Evolutionary conservation across 768 basidiomycete species (phyloP), one percentile per base, ranked within the genome.

Genomic region (Agaricus subrufescens): DNA sequence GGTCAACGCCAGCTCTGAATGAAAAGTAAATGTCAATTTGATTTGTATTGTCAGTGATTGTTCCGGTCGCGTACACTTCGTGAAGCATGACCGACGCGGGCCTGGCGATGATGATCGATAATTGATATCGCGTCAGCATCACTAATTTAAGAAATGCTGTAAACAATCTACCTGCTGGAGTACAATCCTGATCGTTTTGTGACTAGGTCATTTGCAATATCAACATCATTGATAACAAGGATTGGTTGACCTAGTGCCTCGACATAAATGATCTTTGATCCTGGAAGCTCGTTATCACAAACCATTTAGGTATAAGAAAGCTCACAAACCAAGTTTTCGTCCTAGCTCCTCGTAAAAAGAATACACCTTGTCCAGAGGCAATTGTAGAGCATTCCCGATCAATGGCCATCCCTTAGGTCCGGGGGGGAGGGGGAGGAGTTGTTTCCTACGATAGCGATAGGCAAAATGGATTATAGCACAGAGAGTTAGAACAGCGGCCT

Each of bases 111-210:
- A 29, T 19, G 19, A 19, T 19, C 19, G 19, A 19, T 19, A 19
- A 19, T 19, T 19, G 19, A 19, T 19, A 19, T 19, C 10, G 14
- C 4, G 27, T n/a, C 4, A 2, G 19, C 19, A 23, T 7, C 4
- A 23, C 34, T 14, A 12, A 2, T 26, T 42, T 8, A 1, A 19
- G 12, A 12, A 4, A 6, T 25, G 31, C 4, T 4, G 10, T 12
- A 25, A 2, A 5, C 2, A 19, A 26, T 55, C 12, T 40, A 62
- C 58, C 81, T 73, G 58, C 81, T 80, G 4, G 84, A 83, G 59
- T 84, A 85, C 46, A 80, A 81, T 15, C 67, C 62, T n/a, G 78
- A 80, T 4, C 80, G 71, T 58, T 77, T 83, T 47, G 84, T 83
- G 43, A 86, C 77, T 0, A 85, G 74, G 31, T 85, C 83, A 43